Percentiles rank a stretch among this genome's conserved stretches.
Evolutionary conservation across 1,284 basidiomycete species (phyloP).

Genomic region (Marasmius fiardii): DNA sequence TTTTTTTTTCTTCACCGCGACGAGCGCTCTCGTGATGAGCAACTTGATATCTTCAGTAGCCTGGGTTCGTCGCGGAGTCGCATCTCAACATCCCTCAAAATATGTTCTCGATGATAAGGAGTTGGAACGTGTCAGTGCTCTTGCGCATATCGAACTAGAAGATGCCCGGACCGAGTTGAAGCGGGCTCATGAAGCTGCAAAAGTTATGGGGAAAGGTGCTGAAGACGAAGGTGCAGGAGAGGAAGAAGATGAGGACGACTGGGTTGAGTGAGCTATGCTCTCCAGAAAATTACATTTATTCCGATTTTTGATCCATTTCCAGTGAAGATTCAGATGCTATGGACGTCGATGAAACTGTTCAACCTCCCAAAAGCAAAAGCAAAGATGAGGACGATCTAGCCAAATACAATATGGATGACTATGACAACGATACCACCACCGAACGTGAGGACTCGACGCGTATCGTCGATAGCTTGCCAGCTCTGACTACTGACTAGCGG

Average conservation of each 20-base stretch:
- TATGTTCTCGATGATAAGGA: slow-evolving; percentile 93
- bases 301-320: slow-evolving; percentile 23
- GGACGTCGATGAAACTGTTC: slow-evolving; percentile 52
- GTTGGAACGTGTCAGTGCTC: slow-evolving; percentile 84
- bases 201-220: slow-evolving; percentile 61
- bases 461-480: slow-evolving; percentile 1
- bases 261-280: slow-evolving; percentile 77
- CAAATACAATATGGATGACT: slow-evolving; percentile 91
- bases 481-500: slow-evolving; percentile 40
- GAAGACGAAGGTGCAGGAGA: slow-evolving; percentile 63
- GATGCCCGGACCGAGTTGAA: slow-evolving; percentile 86
- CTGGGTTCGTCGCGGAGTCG: slow-evolving; percentile 85
- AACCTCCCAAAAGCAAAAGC: slow-evolving; percentile 10
- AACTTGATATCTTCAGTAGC: slow-evolving; percentile 62
- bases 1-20: slow-evolving; percentile 1
- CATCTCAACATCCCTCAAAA: slow-evolving; percentile 77
- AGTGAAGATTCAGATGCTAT: slow-evolving; percentile 57
- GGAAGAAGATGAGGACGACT: slow-evolving; percentile 53
- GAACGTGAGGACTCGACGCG: slow-evolving; percentile 38
- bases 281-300: slow-evolving; percentile 14
- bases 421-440: slow-evolving; percentile 81
- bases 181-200: slow-evolving; percentile 75
- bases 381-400: slow-evolving; percentile 75
- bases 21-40: slow-evolving; percentile 43
- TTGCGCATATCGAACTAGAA: slow-evolving; percentile 86